Base-by-base conservation (phyloP, 2,329 filamentous ascomycete species). In the Westerdykella aurantiaca region DNA sequence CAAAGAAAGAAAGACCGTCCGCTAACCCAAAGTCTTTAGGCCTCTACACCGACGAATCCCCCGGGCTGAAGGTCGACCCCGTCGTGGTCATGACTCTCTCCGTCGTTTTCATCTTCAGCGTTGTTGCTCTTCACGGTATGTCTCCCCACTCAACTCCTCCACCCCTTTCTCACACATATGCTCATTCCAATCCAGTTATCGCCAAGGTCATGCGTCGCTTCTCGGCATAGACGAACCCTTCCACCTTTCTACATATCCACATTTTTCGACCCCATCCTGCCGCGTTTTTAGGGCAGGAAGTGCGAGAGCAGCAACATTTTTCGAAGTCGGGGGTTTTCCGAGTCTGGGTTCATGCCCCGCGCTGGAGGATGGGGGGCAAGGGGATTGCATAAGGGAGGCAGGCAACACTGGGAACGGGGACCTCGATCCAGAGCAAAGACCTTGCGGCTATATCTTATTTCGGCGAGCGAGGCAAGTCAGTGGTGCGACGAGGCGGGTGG, bases 41-140 rank as follows among this genome's bases (percentile, higher is more conserved):
- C 72, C 84, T 98, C 37, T 98, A 98, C 82, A 98, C 93, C 46
- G 93, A 98, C 68, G 93, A 98, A 77, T 95, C 88, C 54, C 93
- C 93, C 46, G 93, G 93, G 50, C 77, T 98, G 62, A 95, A 96
- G 77, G 93, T 98, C 54, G 93, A 98, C 70, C 93, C 93, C 17
- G 93, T 98, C 47, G 90, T 98, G 55, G 91, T 98, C 53, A 80
- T 98, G 64, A 93, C 96, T 57, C 79, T 98, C 59, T 95, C 88
- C 64, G 81, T 98, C 61, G 93, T 95, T 51, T 98, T 98, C 73
- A 98, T 98, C 72, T 96, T 98, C 76, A 93, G 86, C 65, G 93
- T 98, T 66, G 93, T 98, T 64, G 90, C 89, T 58, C 79, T 98
- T 66, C 93, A 98, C 75, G 89, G 93, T 97, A 82, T 60, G 88